Evolutionary conservation across 179 eudicot species (phyloP).

Genomic region (Beta macrorhiza): DNA sequence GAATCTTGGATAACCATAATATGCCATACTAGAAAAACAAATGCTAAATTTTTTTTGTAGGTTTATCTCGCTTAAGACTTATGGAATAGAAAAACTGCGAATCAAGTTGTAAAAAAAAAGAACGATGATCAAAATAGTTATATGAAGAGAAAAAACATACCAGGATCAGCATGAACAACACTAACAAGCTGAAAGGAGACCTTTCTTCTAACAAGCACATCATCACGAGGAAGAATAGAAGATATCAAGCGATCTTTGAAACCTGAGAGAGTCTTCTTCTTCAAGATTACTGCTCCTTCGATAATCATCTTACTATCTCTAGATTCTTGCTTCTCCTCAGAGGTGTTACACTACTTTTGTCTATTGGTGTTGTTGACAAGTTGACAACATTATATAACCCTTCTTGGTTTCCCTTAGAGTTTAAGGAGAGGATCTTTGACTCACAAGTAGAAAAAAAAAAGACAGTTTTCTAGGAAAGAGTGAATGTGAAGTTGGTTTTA

Average conservation of each 20-base stretch:
- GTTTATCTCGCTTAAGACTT: no score
- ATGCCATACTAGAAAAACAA: no score
- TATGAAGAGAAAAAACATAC: slow-evolving; percentile 4
- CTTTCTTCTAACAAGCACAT: slow-evolving; percentile 35
- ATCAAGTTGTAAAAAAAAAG: not conserved
- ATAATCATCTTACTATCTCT: slow-evolving; percentile 13
- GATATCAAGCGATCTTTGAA: slow-evolving; percentile 26
- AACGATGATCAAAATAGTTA: not conserved
- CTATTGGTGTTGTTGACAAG: not conserved
- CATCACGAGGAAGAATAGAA: slow-evolving; percentile 31
- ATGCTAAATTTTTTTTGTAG: no score
- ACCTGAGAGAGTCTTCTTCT: slow-evolving; percentile 42
- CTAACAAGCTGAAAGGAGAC: slow-evolving; percentile 48
- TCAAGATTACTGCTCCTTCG: slow-evolving; percentile 37
- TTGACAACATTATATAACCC: no score
- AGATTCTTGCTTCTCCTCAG: not conserved
- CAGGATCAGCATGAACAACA: slow-evolving; percentile 30
- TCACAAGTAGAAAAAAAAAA: not conserved
- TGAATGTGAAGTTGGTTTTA: not conserved
- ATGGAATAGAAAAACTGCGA: no score
- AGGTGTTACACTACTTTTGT: not conserved
- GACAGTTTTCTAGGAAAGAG: not conserved
- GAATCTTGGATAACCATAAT: no score
- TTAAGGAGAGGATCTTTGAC: not conserved
- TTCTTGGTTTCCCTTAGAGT: not conserved